Percentiles rank a stretch among this genome's conserved stretches.
Evolutionary conservation across 2,329 filamentous ascomycete species (phyloP).

Genomic region (Ceratocystis papillata): DNA sequence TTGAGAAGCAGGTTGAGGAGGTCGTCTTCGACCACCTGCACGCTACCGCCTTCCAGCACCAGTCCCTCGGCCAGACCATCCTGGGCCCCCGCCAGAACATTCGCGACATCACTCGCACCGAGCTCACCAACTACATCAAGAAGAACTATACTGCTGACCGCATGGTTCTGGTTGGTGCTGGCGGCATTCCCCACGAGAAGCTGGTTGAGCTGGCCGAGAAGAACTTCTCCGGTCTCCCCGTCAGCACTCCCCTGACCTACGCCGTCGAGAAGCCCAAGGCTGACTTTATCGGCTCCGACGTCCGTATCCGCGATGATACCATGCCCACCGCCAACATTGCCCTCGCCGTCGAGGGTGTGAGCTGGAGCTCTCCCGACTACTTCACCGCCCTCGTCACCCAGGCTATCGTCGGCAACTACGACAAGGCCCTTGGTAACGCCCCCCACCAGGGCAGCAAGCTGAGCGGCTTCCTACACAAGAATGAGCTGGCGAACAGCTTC

Average conservation of each 20-base stretch:
- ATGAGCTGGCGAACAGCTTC: conserved; percentile 97
- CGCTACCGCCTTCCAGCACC: conserved; percentile 92
- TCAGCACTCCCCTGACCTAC: conserved; percentile 63
- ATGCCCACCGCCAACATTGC: conserved; percentile 95
- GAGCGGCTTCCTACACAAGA: conserved; percentile 83
- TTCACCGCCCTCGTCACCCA: conserved; percentile 96
- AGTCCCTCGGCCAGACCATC: conserved; percentile 94
- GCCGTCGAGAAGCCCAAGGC: conserved; percentile 75
- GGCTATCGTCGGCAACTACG: conserved; percentile 99
- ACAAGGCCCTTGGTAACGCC: conserved; percentile 95
- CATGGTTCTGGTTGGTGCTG: conserved; percentile 95
- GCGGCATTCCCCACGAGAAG: conserved; percentile 85
- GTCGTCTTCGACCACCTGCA: conserved; percentile 99
- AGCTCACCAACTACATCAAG: conserved; percentile 94
- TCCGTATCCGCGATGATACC: conserved; percentile 90
- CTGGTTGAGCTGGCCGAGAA: conserved; percentile 94
- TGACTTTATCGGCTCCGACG: conserved; percentile 92
- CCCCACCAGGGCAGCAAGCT: conserved; percentile 97
- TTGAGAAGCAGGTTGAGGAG: conserved; percentile 99
- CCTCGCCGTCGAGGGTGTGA: conserved; percentile 96
- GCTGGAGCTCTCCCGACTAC: conserved; percentile 99
- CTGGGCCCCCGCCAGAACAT: conserved; percentile 98
- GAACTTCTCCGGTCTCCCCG: conserved; percentile 75
- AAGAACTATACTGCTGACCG: conserved; percentile 99
- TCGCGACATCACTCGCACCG: conserved; percentile 81